phyloP scores from a whole-genome alignment of 164 flowering plant genomes.

The Protea cynaroides region DNA sequence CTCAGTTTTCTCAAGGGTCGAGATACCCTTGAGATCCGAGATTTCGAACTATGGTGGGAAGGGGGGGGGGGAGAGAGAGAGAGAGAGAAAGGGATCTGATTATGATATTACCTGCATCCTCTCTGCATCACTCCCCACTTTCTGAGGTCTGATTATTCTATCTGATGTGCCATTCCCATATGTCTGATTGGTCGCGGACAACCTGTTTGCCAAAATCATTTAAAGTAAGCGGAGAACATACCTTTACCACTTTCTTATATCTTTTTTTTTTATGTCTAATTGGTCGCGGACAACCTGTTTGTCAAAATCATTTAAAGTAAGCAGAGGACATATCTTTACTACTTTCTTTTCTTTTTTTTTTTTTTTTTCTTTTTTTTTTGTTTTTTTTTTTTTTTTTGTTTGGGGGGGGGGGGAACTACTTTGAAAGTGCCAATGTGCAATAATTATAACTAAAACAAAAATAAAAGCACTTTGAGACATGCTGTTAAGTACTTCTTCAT shows the following conservation, averaged over 20 bases:
- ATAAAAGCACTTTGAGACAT: neutral
- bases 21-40: no score
- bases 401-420: no score
- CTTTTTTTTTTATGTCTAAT: no score
- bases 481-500: constrained; percentile 54
- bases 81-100: neutral
- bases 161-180: constrained; percentile 50
- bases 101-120: constrained; percentile 49
- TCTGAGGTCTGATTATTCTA: constrained; percentile 53
- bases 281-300: constrained; percentile 40
- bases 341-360: no score
- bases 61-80: no score
- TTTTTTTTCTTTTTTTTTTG: no score
- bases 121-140: constrained; percentile 32
- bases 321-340: no score
- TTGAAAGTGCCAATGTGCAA: neutral
- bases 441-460: neutral
- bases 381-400: no score
- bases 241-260: no score
- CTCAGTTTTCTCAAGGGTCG: no score
- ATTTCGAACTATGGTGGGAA: no score
- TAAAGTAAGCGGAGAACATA: neutral
- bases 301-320: neutral
- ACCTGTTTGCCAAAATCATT: constrained; percentile 28
- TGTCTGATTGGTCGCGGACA: constrained; percentile 41